These are phyloP conservation scores for Malus hybrid DNA, from an alignment of 331 rosid species.

Conservation along the genomic window DNA sequence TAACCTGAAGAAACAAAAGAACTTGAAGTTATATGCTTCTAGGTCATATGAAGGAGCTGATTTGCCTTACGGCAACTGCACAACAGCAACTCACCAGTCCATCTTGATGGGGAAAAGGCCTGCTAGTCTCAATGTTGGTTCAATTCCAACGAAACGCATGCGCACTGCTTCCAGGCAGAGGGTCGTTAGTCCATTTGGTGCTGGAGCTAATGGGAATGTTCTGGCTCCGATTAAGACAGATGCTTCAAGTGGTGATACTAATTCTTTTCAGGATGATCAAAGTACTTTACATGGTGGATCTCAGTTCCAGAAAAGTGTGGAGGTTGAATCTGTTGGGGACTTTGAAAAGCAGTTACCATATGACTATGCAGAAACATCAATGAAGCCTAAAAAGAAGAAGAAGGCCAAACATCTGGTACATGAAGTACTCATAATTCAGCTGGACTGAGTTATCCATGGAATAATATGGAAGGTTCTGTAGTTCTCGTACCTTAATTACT, in stretches of 20 bases:
- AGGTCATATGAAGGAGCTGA: constrained; percentile 60
- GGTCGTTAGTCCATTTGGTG: constrained; percentile 66
- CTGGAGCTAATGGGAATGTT: constrained; percentile 40
- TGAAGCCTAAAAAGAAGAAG: constrained; percentile 83
- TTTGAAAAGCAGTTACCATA: constrained; percentile 68
- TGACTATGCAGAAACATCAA: constrained; percentile 86
- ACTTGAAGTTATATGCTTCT: constrained; percentile 37
- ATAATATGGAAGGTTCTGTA: neutral
- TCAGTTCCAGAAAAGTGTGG: constrained; percentile 79
- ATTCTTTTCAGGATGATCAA: constrained; percentile 95
- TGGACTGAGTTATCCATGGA: constrained; percentile 1
- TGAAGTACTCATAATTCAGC: constrained; percentile 14
- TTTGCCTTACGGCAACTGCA: constrained; percentile 52
- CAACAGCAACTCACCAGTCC: constrained; percentile 55
- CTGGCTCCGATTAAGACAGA: constrained; percentile 77
- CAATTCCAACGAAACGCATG: constrained; percentile 75
- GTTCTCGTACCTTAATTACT: constrained; percentile 1
- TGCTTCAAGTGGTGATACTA: constrained; percentile 98
- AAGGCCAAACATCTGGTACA: constrained; percentile 80
- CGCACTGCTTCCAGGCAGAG: constrained; percentile 95
- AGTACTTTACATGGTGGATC: constrained; percentile 70
- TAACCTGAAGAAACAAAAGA: constrained; percentile 52
- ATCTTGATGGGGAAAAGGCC: constrained; percentile 65
- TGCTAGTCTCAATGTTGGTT: constrained; percentile 63
- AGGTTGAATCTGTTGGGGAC: constrained; percentile 88